A percentile compares a stretch with the other conserved stretches of the same genome.
Evolutionary conservation across 768 basidiomycete genomes (phyloP).

Genomic region (Termitomyces bulborhizus): DNA sequence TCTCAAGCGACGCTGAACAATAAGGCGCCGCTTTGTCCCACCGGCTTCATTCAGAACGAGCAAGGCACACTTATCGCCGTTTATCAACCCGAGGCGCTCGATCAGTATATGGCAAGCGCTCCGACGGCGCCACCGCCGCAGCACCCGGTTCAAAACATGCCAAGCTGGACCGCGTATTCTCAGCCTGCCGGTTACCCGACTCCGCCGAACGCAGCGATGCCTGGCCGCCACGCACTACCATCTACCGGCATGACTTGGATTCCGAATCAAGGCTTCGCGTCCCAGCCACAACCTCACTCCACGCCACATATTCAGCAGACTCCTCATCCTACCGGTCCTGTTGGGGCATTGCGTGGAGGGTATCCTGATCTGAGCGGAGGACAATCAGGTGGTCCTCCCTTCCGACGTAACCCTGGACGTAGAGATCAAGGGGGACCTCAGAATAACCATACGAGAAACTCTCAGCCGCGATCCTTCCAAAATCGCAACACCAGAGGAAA

Average conservation of each 20-base stretch:
- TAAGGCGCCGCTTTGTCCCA: conserved; percentile 56
- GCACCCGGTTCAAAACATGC: conserved; percentile 20
- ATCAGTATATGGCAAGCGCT: conserved; percentile 56
- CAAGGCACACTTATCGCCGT: conserved; percentile 68
- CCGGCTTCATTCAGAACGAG: conserved; percentile 68
- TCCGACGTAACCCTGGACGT: conserved; percentile 20
- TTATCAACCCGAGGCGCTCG: conserved; percentile 64
- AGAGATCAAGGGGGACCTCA: conserved; percentile 19
- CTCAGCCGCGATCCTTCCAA: conserved; percentile 16
- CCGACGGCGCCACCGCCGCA: conserved; percentile 20
- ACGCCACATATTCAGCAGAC: conserved; percentile 11
- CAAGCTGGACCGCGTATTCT: conserved; percentile 27
- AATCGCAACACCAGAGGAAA: conserved; percentile 22
- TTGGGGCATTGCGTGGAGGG: conserved; percentile 13
- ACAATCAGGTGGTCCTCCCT: conserved; percentile 9
- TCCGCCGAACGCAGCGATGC: conserved; percentile 17
- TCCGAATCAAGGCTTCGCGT: conserved; percentile 15
- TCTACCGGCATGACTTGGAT: conserved; percentile 18
- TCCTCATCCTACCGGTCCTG: conserved; percentile 9
- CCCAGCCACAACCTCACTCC: conserved; percentile 10
- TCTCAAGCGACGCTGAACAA: conserved; percentile 17
- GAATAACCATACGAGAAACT: conserved; percentile 16
- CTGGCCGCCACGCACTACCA: conserved; percentile 16
- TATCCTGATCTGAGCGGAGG: conserved; percentile 13
- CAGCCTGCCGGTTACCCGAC: conserved; percentile 21